Conservation (phyloP, 2,329 filamentous ascomycete genomes). For the Curvularia sp. region DNA sequence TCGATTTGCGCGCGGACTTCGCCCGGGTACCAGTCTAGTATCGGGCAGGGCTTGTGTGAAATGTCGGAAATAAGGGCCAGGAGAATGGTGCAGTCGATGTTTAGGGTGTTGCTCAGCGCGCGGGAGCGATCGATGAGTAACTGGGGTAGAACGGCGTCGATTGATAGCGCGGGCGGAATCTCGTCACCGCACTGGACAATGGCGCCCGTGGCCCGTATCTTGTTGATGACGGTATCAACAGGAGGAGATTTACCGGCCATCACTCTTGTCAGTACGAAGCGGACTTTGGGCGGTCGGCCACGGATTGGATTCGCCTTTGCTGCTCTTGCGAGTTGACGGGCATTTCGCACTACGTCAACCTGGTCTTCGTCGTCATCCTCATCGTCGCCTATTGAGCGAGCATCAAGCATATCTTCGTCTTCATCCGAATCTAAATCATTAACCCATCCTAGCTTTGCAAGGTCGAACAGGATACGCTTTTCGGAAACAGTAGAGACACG, state of each 20-base stretch:
- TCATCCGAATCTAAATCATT: conserved; percentile 56
- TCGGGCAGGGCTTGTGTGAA: conserved; percentile 62
- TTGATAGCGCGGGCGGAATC: conserved; percentile 30
- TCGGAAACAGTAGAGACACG: conserved; percentile 72
- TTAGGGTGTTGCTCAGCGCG: conserved; percentile 56
- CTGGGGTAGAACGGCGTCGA: conserved; percentile 37
- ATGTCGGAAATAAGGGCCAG: conserved; percentile 77
- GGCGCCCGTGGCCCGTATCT: conserved; percentile 61
- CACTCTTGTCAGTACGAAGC: conserved; percentile 68
- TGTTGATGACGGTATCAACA: conserved; percentile 63
- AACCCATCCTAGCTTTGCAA: conserved; percentile 70
- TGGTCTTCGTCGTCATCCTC: conserved; percentile 60
- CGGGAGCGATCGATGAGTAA: conserved; percentile 51
- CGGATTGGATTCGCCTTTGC: conserved; percentile 63
- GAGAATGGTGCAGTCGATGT: conserved; percentile 73
- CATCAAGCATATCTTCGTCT: conserved; percentile 51
- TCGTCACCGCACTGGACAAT: conserved; percentile 42
- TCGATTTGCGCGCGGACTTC: conserved; percentile 70
- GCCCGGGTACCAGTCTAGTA: conserved; percentile 62
- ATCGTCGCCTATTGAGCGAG: conserved; percentile 23
- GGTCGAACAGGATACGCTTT: conserved; percentile 68
- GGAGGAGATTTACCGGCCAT: conserved; percentile 57
- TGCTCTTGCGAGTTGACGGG: conserved; percentile 64
- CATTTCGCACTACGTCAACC: conserved; percentile 66
- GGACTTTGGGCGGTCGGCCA: conserved; percentile 66